Conservation (phyloP, 164 flowering plant genomes). For the Vitis riparia region DNA sequence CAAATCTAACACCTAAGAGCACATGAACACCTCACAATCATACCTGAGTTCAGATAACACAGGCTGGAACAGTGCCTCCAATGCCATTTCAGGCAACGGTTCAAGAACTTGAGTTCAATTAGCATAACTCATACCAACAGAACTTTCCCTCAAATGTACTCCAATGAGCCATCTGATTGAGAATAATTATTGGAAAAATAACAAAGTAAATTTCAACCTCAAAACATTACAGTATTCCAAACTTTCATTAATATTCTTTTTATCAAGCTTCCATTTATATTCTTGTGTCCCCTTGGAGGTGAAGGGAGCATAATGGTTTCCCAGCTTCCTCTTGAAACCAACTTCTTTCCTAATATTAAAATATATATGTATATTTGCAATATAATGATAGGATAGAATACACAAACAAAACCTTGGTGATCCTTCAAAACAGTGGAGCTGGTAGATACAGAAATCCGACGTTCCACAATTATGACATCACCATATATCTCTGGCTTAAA, state of each 20-base stretch:
- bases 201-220: not conserved
- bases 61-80: no score
- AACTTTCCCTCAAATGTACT: no score
- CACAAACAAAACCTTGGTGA: constrained; percentile 49
- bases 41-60: no score
- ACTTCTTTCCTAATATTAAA: not conserved
- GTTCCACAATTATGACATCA: constrained; percentile 63
- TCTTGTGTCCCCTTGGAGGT: no score
- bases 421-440: constrained; percentile 70
- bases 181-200: not conserved
- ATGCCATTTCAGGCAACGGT: no score
- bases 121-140: no score
- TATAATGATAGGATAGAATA: not conserved
- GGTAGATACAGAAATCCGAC: constrained; percentile 63
- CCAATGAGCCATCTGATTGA: no score
- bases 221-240: not conserved
- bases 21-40: no score
- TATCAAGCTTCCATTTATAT: not conserved
- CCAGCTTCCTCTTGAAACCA: not conserved
- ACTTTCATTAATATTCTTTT: not conserved
- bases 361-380: no score
- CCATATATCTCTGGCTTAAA: constrained; percentile 84
- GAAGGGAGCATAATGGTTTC: not conserved
- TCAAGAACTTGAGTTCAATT: no score
- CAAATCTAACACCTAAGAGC: no score